These are phyloP conservation scores for Torrubiella hemipterigena DNA, from an alignment of 2,329 filamentous ascomycete genomes.

Conservation along the genomic window DNA sequence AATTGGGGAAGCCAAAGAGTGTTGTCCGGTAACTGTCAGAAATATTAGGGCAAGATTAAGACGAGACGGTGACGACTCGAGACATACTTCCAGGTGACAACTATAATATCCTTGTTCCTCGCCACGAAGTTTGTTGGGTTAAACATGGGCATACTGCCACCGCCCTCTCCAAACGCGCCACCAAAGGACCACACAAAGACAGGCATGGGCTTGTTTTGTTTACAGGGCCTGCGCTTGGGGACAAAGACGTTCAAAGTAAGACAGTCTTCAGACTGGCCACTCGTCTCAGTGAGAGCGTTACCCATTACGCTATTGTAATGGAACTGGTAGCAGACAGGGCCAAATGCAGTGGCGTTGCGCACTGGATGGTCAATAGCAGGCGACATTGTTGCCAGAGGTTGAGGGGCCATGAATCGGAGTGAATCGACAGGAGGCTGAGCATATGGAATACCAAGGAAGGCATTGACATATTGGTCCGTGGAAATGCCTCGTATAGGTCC, in stretches of 20 bases:
- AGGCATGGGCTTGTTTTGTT: neutral
- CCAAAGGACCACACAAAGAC: neutral
- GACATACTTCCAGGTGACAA: neutral
- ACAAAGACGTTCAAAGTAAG: constrained; percentile 3
- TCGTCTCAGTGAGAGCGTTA: neutral
- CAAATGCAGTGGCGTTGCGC: constrained; percentile 2
- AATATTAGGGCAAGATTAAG: neutral
- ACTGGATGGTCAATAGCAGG: neutral
- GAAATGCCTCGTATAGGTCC: neutral
- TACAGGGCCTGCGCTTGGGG: neutral
- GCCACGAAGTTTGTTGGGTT: neutral
- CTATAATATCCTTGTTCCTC: neutral
- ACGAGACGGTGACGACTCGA: neutral
- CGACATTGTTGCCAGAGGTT: neutral
- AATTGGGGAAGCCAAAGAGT: constrained; percentile 8
- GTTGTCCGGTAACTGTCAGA: neutral
- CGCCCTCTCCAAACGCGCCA: neutral
- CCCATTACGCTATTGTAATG: constrained; percentile 3
- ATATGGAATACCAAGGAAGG: constrained; percentile 9
- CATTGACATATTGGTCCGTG: neutral
- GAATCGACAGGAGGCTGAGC: constrained; percentile 4
- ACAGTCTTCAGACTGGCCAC: neutral
- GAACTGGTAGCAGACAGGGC: constrained; percentile 4
- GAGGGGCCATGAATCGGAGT: constrained; percentile 3
- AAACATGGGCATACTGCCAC: constrained; percentile 3